phyloP scores from a whole-genome alignment of 495 filamentous ascomycete genomes.

The Pyrenopolyporus hunteri region DNA sequence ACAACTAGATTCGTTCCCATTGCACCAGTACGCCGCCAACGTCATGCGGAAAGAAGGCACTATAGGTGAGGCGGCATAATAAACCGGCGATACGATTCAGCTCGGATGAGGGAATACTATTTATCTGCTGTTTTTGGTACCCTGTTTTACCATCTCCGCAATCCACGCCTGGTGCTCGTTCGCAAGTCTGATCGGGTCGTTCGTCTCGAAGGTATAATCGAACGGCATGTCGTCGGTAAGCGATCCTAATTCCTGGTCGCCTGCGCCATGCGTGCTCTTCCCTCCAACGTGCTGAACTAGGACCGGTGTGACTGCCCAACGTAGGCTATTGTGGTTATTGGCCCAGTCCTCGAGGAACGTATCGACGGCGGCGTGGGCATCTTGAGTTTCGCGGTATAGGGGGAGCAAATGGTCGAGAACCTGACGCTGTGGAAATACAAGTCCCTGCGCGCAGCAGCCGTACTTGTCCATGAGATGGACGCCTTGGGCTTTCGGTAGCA shows the following conservation, averaged over 20 bases:
- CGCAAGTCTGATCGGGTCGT: conserved; percentile 28
- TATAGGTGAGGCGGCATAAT: no score
- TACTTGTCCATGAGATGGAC: conserved; percentile 53
- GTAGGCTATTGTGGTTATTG: conserved; percentile 39
- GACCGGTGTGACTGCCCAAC: conserved; percentile 59
- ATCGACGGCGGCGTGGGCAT: conserved; percentile 47
- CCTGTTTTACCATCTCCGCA: neutral
- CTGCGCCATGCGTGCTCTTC: conserved; percentile 29
- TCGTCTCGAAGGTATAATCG: conserved; percentile 33
- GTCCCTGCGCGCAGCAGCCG: conserved; percentile 55
- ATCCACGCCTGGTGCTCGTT: conserved; percentile 24
- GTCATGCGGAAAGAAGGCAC: no score
- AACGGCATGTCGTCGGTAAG: conserved; percentile 38
- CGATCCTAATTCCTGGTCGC: conserved; percentile 27
- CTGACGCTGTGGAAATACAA: conserved; percentile 46
- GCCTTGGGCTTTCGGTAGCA: conserved; percentile 30
- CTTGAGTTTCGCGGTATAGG: conserved; percentile 44
- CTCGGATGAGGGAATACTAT: no score
- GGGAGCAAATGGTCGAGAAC: conserved; percentile 51
- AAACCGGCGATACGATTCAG: no score
- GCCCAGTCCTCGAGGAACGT: conserved; percentile 57
- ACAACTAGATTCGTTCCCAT: no score
- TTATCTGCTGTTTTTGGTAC: neutral
- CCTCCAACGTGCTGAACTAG: conserved; percentile 52
- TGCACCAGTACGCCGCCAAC: no score